These are phyloP conservation scores for Xenosphaeropsis pyriputrescens DNA, from an alignment of 2,329 filamentous ascomycete genomes.

Conservation along the genomic window DNA sequence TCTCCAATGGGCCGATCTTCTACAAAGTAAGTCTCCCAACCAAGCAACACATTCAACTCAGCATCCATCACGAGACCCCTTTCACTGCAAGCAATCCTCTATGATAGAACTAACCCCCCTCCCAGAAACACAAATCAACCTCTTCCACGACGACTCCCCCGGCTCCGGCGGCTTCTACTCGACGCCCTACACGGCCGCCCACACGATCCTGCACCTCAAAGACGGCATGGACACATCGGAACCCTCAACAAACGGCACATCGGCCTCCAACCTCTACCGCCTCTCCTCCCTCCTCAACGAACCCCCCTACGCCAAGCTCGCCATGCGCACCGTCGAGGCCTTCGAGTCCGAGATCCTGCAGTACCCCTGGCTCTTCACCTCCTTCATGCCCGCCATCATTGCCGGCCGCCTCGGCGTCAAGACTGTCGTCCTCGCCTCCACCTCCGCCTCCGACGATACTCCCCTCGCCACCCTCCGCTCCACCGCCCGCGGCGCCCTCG, in stretches of 20 bases:
- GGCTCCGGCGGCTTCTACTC: constrained; percentile 52
- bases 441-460: constrained; percentile 5
- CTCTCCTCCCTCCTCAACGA: constrained; percentile 58
- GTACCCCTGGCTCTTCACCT: constrained; percentile 83
- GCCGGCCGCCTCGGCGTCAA: constrained; percentile 56
- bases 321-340: constrained; percentile 61
- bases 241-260: constrained; percentile 78
- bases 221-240: constrained; percentile 89
- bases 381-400: constrained; percentile 64
- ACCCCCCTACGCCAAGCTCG: constrained; percentile 45
- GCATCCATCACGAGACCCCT: neutral
- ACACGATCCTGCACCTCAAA: constrained; percentile 76
- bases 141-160: constrained; percentile 55
- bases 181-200: constrained; percentile 43
- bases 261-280: constrained; percentile 76
- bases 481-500: constrained; percentile 12
- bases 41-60: neutral
- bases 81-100: neutral
- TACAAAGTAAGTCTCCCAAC: constrained; percentile 46
- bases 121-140: constrained; percentile 53
- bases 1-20: constrained; percentile 64
- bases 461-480: constrained; percentile 19
- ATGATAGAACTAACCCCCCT: constrained; percentile 4
- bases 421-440: constrained; percentile 32
- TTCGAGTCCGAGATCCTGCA: constrained; percentile 89